Base-by-base conservation (phyloP, 1,284 basidiomycete species). In the Puccinia coronata region DNA sequence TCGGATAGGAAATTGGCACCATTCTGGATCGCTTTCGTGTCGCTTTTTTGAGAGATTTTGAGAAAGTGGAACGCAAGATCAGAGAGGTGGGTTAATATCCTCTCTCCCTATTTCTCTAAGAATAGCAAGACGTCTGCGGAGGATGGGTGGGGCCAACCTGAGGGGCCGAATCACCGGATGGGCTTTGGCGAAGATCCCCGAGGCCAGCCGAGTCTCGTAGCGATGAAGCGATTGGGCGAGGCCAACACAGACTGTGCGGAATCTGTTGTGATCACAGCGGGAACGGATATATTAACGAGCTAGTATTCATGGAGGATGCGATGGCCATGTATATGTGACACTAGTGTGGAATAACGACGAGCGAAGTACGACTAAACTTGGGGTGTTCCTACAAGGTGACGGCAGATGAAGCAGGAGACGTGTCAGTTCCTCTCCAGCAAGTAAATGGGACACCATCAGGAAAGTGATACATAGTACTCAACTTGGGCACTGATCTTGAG, bases 21-120 rank as follows among this genome's bases (percentile, higher is more conserved):
- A 69, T 78, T 78, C 63, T 78, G 75, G 36, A 78, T 78, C 11
- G 75, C 75, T 51, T 78, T 78, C 18, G 75, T 57, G 34, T 78
- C 75, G 63, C 75, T 78, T 18, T 63, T 12, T 63, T 57, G 8
- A n/a, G n/a, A n/a, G 6, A 18, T 43, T 36, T 20, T 1, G 0
- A 41, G 43, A 36, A 59, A n/a, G 28, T 23, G 9, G 20, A 8
- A 57, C 11, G 55, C 8, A 57, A 31, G 6, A 23, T 6, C 28
- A 57, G 20, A n/a, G 20, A 25, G 5, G n/a, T 28, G 11, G 8
- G 6, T 23, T 16, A 28, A 20, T 28, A 20, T 31, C 12, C 31
- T 28, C 11, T 6, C 59, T 16, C 43, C 8, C 8, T 6, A 16
- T 43, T 43, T 16, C 8, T 8, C 6, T 43, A 43, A 57, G 20